A percentile compares a stretch with the other conserved stretches of the same genome.
Conservation (phyloP, 441 rosid species). For the Eutrema salsugineum region DNA sequence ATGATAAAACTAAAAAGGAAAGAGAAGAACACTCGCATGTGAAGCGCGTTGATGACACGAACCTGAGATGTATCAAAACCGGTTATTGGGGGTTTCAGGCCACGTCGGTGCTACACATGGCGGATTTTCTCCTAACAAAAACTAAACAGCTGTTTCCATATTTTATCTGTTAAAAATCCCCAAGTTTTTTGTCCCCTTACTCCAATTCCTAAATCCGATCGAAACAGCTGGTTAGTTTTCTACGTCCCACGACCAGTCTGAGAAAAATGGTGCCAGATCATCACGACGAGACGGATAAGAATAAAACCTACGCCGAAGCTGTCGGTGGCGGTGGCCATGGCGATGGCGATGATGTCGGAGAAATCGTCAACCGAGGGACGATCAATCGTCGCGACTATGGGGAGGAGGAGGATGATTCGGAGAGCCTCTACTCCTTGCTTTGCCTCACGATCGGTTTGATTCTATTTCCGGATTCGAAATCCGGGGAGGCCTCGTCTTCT, state of each 20-base stretch:
- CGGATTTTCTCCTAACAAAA: neutral
- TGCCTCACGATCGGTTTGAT: slow-evolving; percentile 42
- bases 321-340: slow-evolving; percentile 29
- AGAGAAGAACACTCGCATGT: neutral
- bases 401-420: neutral
- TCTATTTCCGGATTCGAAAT: slow-evolving; percentile 42
- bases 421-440: slow-evolving; percentile 45
- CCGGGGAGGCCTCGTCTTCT: slow-evolving; percentile 34
- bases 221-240: neutral
- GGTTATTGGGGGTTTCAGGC: neutral
- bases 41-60: slow-evolving; percentile 6
- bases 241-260: neutral
- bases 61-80: neutral
- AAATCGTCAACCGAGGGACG: slow-evolving; percentile 11
- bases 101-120: slow-evolving; percentile 20
- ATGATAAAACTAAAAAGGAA: neutral
- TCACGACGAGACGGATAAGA: slow-evolving; percentile 16
- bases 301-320: slow-evolving; percentile 3
- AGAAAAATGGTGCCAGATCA: slow-evolving; percentile 34
- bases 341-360: slow-evolving; percentile 33
- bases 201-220: slow-evolving; percentile 1
- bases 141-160: slow-evolving; percentile 5
- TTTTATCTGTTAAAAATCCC: neutral
- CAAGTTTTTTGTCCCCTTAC: neutral
- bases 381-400: neutral